Evolutionary conservation across 176 grass and related monocot genomes (phyloP), one percentile per base, ranked within the genome.

Genomic region (Paspalum vaginatum): DNA sequence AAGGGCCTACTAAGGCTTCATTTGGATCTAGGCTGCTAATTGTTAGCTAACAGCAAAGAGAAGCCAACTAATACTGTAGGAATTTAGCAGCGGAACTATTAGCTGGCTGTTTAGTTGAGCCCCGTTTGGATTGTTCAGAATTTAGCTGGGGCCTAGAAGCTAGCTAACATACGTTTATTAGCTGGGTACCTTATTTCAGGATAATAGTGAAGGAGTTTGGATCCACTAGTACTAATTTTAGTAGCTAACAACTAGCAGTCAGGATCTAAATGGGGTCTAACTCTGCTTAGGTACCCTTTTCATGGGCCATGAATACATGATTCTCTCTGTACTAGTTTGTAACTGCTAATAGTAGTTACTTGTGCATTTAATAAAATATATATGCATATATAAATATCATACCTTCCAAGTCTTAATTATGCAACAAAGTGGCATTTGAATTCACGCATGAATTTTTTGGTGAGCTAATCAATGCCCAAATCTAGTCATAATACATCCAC

Each of bases 381-480:
- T 60, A 51, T 70, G 18, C 52, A 57, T 39, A 46, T 51, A 52
- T 13, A 32, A 32, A 32, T 65, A 18, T 46, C 39, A 47, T 49
- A 25, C 40, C 40, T 80, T 64, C 24, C 45, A 61, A 63, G 65
- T 53, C 39, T 46, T 72, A 40, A 57, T 70, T 65, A 27, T 41
- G 58, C 57, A 71, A 27, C 47, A 64, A 56, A 24, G 7, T 65
- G 49, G 16, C 47, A 65, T 39, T 46, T 63, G 66, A 20, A 73
- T 60, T 16, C 26, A 79, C 80, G 54, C 47, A 62, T 43, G 79
- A 48, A 89, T 64, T 64, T 56, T 62, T 41, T 43, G 64, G 16
- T 21, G 11, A 56, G 51, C 22, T 66, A 75, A 64, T 54, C 21
- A 55, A 27, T 14, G 22, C 39, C 76, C 47, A 81, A 80, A 68